Evolutionary conservation across 1,284 basidiomycete genomes (phyloP), one percentile per base, ranked within the genome.

Genomic region (Pseudozyma hubeiensis): DNA sequence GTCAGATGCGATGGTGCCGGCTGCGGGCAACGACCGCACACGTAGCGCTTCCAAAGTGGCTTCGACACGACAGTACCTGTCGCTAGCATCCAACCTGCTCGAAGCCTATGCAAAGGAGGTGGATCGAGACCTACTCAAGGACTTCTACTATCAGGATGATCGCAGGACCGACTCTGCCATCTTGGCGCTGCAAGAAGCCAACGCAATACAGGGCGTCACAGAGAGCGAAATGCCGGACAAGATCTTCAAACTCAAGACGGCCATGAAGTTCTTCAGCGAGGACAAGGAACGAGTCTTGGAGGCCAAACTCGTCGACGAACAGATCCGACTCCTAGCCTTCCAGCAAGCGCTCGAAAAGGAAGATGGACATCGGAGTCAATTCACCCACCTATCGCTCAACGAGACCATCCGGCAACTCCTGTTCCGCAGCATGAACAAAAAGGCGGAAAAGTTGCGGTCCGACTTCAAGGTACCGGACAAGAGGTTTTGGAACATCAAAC

Each of bases 91-190:
- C 13, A 66, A 70, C 37, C 51, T 84, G 51, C 73, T 84, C 14
- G 80, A 82, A 43, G 56, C 62, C n/a, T 84, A 84, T 50, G 82
- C 81, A 5, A 70, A 62, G 29, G 67, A 75, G 51, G 66, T 79
- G 44, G 93, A 98, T 82, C 87, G 91, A 48, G 93, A 94, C 70
- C 91, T 99, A 88, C 87, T 98, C 13, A 88, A 93, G 16, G 94
- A 99, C 84, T 98, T 97, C 85, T 99, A 96, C 85, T 99, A 96
- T 83, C 96, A 96, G 53, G 97, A 99, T 81, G 97, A 99, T 85
- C 88, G 96, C 65, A 88, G 96, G 46, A 91, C 93, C 7, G 95
- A 98, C 80, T 94, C 91, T 81, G 97, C 93, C 0, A 88, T 92
- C 16, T 86, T 98, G 7, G 91, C 90, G 41, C 86, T 99, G 44